Percentiles rank a stretch among this genome's conserved stretches.
phyloP scores from a whole-genome alignment of 768 basidiomycete genomes.

The Suillus placidus region DNA sequence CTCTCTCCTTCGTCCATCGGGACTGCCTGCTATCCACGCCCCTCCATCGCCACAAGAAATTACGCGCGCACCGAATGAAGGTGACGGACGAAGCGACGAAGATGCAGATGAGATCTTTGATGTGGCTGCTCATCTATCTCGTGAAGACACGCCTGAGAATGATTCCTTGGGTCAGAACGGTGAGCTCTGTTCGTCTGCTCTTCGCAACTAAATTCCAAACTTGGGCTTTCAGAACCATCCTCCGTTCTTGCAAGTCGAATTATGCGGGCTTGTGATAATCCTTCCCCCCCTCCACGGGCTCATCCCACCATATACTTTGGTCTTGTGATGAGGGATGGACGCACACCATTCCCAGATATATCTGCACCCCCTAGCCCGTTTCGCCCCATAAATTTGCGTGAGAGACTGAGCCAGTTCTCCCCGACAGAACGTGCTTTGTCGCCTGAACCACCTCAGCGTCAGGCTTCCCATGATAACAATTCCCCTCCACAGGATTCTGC shows the following conservation, averaged over 20 bases:
- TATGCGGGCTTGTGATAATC: slow-evolving; percentile 72
- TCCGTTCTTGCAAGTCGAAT: slow-evolving; percentile 68
- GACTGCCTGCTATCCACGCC: slow-evolving; percentile 44
- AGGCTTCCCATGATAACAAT: neutral
- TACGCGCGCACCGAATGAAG: slow-evolving; percentile 22
- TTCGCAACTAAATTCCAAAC: slow-evolving; percentile 15
- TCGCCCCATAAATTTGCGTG: slow-evolving; percentile 34
- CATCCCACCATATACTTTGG: slow-evolving; percentile 19
- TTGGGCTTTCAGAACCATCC: slow-evolving; percentile 55
- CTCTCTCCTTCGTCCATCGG: slow-evolving; percentile 51
- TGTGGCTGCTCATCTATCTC: slow-evolving; percentile 32
- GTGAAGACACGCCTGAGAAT: slow-evolving; percentile 53
- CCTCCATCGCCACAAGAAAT: slow-evolving; percentile 21
- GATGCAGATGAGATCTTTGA: slow-evolving; percentile 34
- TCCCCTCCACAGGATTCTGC: slow-evolving; percentile 5
- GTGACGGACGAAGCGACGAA: slow-evolving; percentile 31
- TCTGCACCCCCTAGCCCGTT: slow-evolving; percentile 35
- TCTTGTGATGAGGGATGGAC: slow-evolving; percentile 20
- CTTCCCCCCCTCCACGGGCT: slow-evolving; percentile 61
- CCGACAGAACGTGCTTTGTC: slow-evolving; percentile 9
- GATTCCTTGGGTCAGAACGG: slow-evolving; percentile 49
- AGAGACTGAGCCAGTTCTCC: slow-evolving; percentile 26
- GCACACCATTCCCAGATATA: slow-evolving; percentile 17
- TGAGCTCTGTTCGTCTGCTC: slow-evolving; percentile 22
- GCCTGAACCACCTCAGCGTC: slow-evolving; percentile 8